Base-by-base conservation (phyloP, 257 asterid genomes). In the Vinca minor region DNA sequence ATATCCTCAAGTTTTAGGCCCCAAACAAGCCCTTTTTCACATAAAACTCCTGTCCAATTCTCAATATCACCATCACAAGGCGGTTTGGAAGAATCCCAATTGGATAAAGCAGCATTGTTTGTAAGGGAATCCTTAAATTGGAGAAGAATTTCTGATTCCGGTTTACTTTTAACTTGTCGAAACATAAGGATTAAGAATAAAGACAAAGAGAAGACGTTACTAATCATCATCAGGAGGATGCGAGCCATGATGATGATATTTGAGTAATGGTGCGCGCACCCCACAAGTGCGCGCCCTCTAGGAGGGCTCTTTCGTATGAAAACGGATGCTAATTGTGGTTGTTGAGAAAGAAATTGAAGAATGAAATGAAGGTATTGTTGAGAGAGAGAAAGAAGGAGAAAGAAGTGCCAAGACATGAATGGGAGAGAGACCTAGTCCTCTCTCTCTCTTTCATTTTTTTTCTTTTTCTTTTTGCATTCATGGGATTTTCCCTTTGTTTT, bases 1-100 rank as follows among this genome's bases (percentile, higher is more conserved):
- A 87, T 68, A 34, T 73, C 72, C 63, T 87, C 87, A 20, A 89
- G 82, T 75, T 78, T 76, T 25, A 93, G 73, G 5, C 96, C 95
- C 83, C 78, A 78, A 0, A 93, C 78, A 7, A 20, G 44, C 4
- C 94, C 97, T 4, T 62, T 52, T 8, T 75, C 82, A 20, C 94
- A 85, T 23, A 79, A 47, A 5, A 85, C 66, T 3, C 84, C 84
- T 0, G 31, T 32, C 94, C 94, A 85, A 3, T 72, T 73, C 13
- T 15, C 67, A 5, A 63, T 28, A 12, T 70, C 71, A 6, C 73
- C 81, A 8, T 62, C 18, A 59, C 94, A 85, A 1, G 84, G 80
- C 4, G 76, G 62, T 7, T 15, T 52, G 1, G 53, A 21, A 8
- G 38, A 23, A 17, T 74, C 65, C 94, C 94, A 85, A 13, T 59